Evolutionary conservation across 352 stramenopile genomes (phyloP).

Genomic region (Globisporangium paddicum): DNA sequence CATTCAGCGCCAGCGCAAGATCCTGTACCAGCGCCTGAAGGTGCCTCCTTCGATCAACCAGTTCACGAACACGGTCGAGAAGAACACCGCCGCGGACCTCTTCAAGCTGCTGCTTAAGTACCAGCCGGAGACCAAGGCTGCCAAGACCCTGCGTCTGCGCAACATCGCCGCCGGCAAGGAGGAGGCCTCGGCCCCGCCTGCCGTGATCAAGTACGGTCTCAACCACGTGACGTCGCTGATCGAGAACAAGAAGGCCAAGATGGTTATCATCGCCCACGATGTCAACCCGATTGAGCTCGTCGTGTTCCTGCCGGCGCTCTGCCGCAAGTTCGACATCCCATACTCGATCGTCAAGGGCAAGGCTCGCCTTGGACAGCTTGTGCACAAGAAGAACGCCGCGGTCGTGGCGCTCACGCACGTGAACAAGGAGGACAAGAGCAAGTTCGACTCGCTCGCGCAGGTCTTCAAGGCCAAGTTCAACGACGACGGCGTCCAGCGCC

Average conservation of each 20-base stretch:
- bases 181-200: constrained; percentile 79
- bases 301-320: constrained; percentile 97
- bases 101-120: constrained; percentile 99
- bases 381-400: constrained; percentile 98
- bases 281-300: constrained; percentile 98
- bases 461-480: constrained; percentile 98
- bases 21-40: constrained; percentile 98
- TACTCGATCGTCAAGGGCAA: constrained; percentile 99
- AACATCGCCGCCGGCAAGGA: constrained; percentile 94
- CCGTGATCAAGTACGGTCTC: constrained; percentile 97
- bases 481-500: constrained; percentile 86
- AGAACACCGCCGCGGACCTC: constrained; percentile 97
- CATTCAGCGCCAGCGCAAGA: constrained; percentile 98
- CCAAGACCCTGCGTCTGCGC: constrained; percentile 97
- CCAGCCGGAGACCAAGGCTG: constrained; percentile 97
- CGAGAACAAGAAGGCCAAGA: constrained; percentile 99
- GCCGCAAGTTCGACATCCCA: constrained; percentile 99
- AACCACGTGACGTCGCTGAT: constrained; percentile 99
- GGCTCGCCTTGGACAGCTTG: constrained; percentile 96
- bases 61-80: constrained; percentile 97
- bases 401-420: constrained; percentile 95
- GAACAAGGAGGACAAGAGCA: constrained; percentile 97
- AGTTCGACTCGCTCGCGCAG: constrained; percentile 92
- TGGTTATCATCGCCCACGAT: constrained; percentile 99
- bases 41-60: constrained; percentile 98